Conservation (phyloP, 495 filamentous ascomycete genomes). For the Thozetella sp. region DNA sequence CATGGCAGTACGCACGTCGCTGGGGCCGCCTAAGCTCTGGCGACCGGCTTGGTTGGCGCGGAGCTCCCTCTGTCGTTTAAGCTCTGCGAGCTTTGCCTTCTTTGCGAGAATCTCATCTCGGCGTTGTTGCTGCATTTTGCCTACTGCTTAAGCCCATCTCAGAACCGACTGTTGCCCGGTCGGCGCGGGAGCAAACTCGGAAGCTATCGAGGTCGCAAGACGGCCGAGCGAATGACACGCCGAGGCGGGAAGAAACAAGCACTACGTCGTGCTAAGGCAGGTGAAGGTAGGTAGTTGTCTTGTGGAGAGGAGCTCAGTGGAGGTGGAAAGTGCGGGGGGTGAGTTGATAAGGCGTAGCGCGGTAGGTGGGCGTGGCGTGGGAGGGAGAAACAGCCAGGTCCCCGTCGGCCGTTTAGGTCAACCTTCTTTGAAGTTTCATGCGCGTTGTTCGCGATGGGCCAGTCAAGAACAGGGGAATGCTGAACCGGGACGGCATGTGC, state of each 20-base stretch:
- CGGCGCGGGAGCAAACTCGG: background rate
- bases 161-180: slow-evolving; percentile 11
- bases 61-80: slow-evolving; percentile 88
- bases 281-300: too few relatives aligned
- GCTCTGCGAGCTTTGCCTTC: slow-evolving; percentile 90
- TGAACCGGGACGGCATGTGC: background rate
- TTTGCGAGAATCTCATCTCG: slow-evolving; percentile 94
- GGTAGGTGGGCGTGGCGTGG: background rate
- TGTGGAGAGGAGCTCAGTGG: too few relatives aligned
- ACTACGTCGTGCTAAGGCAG: too few relatives aligned
- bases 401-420: slow-evolving; percentile 4
- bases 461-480: background rate
- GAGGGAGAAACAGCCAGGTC: background rate
- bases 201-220: background rate
- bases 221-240: slow-evolving; percentile 28
- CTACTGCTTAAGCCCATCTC: slow-evolving; percentile 38
- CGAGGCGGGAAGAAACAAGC: too few relatives aligned
- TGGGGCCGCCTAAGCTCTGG: slow-evolving; percentile 54
- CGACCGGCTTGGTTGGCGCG: slow-evolving; percentile 73
- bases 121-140: slow-evolving; percentile 71
- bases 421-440: slow-evolving; percentile 13
- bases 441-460: slow-evolving; percentile 20
- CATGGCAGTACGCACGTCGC: slow-evolving; percentile 44
- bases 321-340: too few relatives aligned
- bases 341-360: background rate